Percentiles rank a stretch among this genome's conserved stretches.
Conservation (phyloP, 208 protist genomes). For the Naegleria gruberi region DNA sequence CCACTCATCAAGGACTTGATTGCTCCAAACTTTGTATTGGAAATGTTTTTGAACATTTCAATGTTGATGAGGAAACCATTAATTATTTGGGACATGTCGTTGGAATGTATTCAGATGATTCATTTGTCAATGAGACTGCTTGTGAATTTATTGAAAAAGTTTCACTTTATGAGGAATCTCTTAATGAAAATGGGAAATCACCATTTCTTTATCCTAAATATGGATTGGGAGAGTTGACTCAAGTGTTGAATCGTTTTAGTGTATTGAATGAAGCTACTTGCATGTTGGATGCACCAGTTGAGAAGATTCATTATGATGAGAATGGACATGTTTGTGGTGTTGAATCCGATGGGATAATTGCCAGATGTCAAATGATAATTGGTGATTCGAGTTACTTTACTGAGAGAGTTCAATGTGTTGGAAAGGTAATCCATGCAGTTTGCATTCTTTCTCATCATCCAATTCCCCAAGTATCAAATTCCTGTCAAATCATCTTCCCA, state of each 20-base stretch:
- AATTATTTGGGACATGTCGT: conserved; percentile 96
- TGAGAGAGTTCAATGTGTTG: conserved; percentile 75
- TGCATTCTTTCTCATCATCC: conserved; percentile 89
- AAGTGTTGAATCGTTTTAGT: conserved; percentile 89
- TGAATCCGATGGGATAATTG: conserved; percentile 61
- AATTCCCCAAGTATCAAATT: conserved; percentile 61
- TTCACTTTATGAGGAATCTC: conserved; percentile 88
- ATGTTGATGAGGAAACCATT: conserved; percentile 78
- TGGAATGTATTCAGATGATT: conserved; percentile 70
- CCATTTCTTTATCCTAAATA: conserved; percentile 99
- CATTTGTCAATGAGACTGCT: conserved; percentile 84
- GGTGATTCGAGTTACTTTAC: conserved; percentile 98
- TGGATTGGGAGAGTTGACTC: conserved; percentile 97
- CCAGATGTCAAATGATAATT: conserved; percentile 84
- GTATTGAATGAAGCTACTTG: conserved; percentile 93
- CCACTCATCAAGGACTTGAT: conserved; percentile 68
- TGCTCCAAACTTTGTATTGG: conserved; percentile 58
- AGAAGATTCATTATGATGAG: conserved; percentile 88
- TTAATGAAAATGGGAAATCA: conserved; percentile 81
- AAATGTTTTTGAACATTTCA: conserved; percentile 89
- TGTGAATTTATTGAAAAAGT: conserved; percentile 80
- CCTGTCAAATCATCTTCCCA: conserved; percentile 94
- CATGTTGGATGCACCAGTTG: conserved; percentile 95
- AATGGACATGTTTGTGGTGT: conserved; percentile 86
- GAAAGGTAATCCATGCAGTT: conserved; percentile 92